phyloP scores from a whole-genome alignment of 2,329 filamentous ascomycete genomes.

The Drechslerella coelobrocha region DNA sequence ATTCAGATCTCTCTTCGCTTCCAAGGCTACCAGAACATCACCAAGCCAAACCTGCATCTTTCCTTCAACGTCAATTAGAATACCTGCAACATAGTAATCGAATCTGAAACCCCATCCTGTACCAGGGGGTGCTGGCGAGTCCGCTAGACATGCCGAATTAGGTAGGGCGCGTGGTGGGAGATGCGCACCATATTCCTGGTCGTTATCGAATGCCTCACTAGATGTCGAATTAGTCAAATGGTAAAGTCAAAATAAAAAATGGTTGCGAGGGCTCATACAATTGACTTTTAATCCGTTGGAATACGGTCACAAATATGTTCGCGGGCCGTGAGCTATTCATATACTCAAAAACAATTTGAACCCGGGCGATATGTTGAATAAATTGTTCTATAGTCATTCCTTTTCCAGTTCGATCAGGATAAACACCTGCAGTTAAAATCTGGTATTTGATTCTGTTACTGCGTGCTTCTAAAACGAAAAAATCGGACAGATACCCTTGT shows the following conservation, averaged over 20 bases:
- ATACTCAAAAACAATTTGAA: conserved; percentile 18
- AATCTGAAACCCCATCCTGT: conserved; percentile 17
- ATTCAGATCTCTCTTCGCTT: no score
- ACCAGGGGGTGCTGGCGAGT: not conserved
- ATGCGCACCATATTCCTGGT: not conserved
- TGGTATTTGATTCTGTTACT: conserved; percentile 12
- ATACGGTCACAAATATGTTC: not conserved
- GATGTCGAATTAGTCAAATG: not conserved
- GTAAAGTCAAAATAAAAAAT: not conserved
- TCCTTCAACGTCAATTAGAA: conserved; percentile 8
- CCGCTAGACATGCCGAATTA: not conserved
- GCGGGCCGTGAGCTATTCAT: not conserved
- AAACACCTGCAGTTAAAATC: not conserved
- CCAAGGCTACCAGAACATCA: no score
- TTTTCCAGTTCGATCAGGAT: not conserved
- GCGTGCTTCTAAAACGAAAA: conserved; percentile 15
- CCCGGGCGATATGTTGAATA: conserved; percentile 13
- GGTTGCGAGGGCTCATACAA: conserved; percentile 6
- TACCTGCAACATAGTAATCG: conserved; percentile 3
- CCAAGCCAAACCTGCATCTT: no score
- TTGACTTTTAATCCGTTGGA: not conserved
- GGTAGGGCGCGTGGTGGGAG: not conserved
- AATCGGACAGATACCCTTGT: conserved; percentile 7
- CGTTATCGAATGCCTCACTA: conserved; percentile 6
- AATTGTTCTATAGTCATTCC: not conserved